Conservation (phyloP, 2,329 filamentous ascomycete species). For the Ophiostoma perfectum region DNA sequence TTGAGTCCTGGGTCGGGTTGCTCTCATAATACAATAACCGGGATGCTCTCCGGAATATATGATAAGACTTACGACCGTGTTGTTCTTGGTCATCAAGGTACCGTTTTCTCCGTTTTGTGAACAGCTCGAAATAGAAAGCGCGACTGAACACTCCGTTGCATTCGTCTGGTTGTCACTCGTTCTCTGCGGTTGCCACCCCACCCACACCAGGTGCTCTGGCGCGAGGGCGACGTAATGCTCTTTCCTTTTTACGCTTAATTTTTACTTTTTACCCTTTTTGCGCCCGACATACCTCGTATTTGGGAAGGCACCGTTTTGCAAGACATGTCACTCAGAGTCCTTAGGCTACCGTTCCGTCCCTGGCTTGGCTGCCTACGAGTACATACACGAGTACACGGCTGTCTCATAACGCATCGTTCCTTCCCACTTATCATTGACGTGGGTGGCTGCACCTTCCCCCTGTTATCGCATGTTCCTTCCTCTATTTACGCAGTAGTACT, state of each 20-base stretch:
- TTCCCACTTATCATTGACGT: conserved; percentile 1
- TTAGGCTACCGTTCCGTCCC: not conserved
- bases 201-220: conserved; percentile 7
- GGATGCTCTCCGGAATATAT: too few relatives aligned
- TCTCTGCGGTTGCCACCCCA: not conserved
- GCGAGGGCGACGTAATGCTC: conserved; percentile 14
- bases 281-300: conserved; percentile 3
- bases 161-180: not conserved
- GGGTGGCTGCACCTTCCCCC: conserved; percentile 5
- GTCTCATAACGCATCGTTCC: not conserved
- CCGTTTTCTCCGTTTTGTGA: not conserved
- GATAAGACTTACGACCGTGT: too few relatives aligned
- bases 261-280: not conserved
- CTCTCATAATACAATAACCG: too few relatives aligned
- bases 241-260: not conserved
- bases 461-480: conserved; percentile 5
- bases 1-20: too few relatives aligned
- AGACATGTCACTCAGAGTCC: not conserved
- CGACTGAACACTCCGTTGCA: not conserved
- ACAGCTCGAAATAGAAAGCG: conserved; percentile 9
- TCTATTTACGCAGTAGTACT: not conserved
- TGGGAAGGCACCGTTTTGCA: conserved; percentile 13
- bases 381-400: not conserved
- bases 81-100: too few relatives aligned
- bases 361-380: not conserved